These are phyloP conservation scores for Rubia peregrina DNA, from an alignment of 305 asterid genomes.

Conservation along the genomic window DNA sequence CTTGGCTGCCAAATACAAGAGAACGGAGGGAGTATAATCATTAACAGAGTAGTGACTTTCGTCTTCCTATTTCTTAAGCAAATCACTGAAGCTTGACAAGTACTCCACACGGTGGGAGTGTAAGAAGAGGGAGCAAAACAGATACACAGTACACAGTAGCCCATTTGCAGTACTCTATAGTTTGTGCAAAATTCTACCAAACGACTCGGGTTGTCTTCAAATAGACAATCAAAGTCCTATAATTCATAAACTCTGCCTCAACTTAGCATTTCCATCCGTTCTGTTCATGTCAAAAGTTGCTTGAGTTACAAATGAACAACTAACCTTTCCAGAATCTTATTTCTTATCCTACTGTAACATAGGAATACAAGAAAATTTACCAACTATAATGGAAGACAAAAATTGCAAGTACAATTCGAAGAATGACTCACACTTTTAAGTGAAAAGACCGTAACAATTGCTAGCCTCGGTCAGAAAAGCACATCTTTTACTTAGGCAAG, in stretches of 20 bases:
- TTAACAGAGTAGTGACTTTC: too few relatives aligned
- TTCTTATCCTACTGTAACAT: constrained; percentile 6
- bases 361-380: constrained; percentile 5
- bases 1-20: too few relatives aligned
- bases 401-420: constrained; percentile 5
- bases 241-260: not conserved
- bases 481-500: constrained; percentile 44
- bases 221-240: not conserved
- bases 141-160: too few relatives aligned
- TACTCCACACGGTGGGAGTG: too few relatives aligned
- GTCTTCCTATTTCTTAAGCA: too few relatives aligned
- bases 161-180: too few relatives aligned
- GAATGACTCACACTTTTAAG: not conserved
- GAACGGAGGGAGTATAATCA: too few relatives aligned
- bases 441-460: constrained; percentile 3
- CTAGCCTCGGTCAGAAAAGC: constrained; percentile 4
- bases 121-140: too few relatives aligned
- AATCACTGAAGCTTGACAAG: too few relatives aligned
- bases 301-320: not conserved
- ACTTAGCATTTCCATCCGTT: not conserved
- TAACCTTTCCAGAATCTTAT: constrained; percentile 4
- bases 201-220: too few relatives aligned
- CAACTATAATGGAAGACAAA: not conserved
- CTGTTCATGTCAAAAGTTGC: not conserved
- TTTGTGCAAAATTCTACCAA: too few relatives aligned